Evolutionary conservation across 116 monocot genomes (phyloP).

Genomic region (Papilionanthe hybrid): DNA sequence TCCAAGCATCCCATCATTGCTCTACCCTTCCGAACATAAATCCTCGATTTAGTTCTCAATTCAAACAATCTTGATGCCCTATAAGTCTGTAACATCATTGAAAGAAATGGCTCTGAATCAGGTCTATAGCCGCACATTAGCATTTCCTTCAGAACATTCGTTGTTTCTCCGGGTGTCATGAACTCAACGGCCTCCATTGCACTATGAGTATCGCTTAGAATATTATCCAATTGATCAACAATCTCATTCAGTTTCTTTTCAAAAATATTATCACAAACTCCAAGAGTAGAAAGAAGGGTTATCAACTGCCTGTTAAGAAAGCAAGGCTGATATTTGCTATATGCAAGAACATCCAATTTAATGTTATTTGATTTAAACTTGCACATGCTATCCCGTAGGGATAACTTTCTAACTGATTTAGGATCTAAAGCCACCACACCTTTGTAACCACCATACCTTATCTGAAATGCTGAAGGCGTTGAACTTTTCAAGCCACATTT

Average conservation of each 20-base stretch:
- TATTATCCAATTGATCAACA: slow-evolving; percentile 47
- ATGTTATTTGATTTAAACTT: slow-evolving; percentile 74
- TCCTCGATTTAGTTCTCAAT: slow-evolving; percentile 70
- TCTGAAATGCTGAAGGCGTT: slow-evolving; percentile 79
- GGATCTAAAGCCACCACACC: slow-evolving; percentile 88
- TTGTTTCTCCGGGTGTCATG: slow-evolving; percentile 63
- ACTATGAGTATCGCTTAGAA: slow-evolving; percentile 44
- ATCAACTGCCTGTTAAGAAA: slow-evolving; percentile 84
- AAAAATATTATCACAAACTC: slow-evolving; percentile 59
- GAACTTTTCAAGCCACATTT: slow-evolving; percentile 55
- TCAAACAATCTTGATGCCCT: slow-evolving; percentile 66
- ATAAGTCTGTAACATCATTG: slow-evolving; percentile 67
- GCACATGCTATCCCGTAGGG: slow-evolving; percentile 73
- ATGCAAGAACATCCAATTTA: slow-evolving; percentile 76
- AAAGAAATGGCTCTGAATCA: slow-evolving; percentile 68
- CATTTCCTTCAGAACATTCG: slow-evolving; percentile 71
- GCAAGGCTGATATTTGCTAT: slow-evolving; percentile 72
- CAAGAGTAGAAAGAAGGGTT: slow-evolving; percentile 87
- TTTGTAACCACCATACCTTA: slow-evolving; percentile 86
- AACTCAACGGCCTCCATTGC: slow-evolving; percentile 56
- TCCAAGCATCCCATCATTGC: slow-evolving; percentile 95
- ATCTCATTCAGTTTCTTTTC: slow-evolving; percentile 54
- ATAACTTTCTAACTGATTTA: slow-evolving; percentile 48
- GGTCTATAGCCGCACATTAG: slow-evolving; percentile 70
- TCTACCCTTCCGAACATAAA: slow-evolving; percentile 70